Conservation (phyloP, 306 rosid genomes). For the Sindora glabra region DNA sequence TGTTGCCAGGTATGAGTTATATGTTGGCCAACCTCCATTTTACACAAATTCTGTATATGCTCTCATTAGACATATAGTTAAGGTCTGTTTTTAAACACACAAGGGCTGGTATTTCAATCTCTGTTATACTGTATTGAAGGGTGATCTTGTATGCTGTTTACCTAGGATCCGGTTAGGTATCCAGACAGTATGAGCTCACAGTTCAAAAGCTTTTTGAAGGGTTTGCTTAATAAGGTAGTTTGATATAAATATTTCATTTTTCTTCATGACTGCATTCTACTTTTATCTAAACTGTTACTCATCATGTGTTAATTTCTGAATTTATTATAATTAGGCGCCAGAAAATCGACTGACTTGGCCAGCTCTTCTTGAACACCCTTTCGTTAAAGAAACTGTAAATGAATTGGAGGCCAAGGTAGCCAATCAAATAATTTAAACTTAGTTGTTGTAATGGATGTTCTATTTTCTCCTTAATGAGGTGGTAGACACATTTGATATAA, state of each 20-base stretch:
- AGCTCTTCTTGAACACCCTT: slow-evolving; percentile 87
- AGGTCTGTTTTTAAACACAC: slow-evolving; percentile 42
- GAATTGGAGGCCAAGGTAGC: slow-evolving; percentile 61
- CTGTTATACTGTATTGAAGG: not conserved
- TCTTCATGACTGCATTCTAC: slow-evolving; percentile 10
- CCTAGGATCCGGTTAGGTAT: slow-evolving; percentile 96
- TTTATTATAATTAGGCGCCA: slow-evolving; percentile 53
- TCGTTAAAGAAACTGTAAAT: slow-evolving; percentile 65
- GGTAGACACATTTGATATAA: no score
- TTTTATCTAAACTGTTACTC: slow-evolving; percentile 7
- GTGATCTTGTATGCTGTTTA: slow-evolving; percentile 22
- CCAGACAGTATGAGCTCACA: slow-evolving; percentile 78
- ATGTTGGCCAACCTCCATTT: slow-evolving; percentile 98
- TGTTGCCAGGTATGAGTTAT: slow-evolving; percentile 83
- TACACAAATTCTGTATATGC: slow-evolving; percentile 96
- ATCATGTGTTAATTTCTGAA: slow-evolving; percentile 11
- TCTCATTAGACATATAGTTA: slow-evolving; percentile 86
- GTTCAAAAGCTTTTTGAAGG: slow-evolving; percentile 85
- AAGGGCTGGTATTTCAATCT: slow-evolving; percentile 1
- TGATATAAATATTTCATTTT: slow-evolving; percentile 10
- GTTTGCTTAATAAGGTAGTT: slow-evolving; percentile 87
- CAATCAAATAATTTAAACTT: slow-evolving; percentile 3
- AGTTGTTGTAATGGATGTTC: not conserved
- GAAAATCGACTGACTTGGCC: slow-evolving; percentile 97
- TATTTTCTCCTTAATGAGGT: not conserved